Evolutionary conservation across 2,329 filamentous ascomycete species (phyloP).

Genomic region (Aspergillus glaucus): DNA sequence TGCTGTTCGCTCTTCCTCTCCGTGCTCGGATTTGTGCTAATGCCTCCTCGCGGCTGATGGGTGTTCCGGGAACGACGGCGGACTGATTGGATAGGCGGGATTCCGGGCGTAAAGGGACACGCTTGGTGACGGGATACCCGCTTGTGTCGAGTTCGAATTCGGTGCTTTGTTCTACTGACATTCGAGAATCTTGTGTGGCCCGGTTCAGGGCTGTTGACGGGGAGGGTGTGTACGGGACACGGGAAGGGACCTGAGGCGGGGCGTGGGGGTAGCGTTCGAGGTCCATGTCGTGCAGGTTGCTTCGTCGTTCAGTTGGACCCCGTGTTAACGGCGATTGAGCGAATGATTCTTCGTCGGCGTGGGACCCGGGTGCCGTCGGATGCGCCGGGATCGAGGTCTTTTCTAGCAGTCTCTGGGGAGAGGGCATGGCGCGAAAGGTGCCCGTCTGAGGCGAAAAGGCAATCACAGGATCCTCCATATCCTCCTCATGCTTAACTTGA

Average conservation of each 20-base stretch:
- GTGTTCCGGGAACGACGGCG: conserved; percentile 33
- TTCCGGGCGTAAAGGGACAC: conserved; percentile 27
- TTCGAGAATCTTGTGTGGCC: conserved; percentile 5
- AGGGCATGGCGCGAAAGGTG: conserved; percentile 38
- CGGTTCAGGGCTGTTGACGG: not conserved
- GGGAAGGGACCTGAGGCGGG: not conserved
- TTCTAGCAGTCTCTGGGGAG: conserved; percentile 23
- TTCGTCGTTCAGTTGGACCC: not conserved
- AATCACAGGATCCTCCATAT: conserved; percentile 31
- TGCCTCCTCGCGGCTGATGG: conserved; percentile 43
- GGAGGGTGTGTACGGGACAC: not conserved
- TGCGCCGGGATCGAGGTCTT: conserved; percentile 11
- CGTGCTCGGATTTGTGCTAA: conserved; percentile 45
- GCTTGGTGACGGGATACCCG: conserved; percentile 22
- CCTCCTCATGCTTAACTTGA: conserved; percentile 6
- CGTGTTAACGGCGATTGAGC: not conserved
- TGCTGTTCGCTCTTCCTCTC: conserved; percentile 39
- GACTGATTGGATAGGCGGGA: conserved; percentile 16
- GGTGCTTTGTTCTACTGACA: not conserved
- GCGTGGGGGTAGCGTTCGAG: not conserved
- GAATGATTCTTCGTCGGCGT: conserved; percentile 4
- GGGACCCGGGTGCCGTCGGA: conserved; percentile 2
- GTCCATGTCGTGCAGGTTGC: not conserved
- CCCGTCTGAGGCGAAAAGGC: conserved; percentile 39
- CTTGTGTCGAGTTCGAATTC: conserved; percentile 3